Percentiles rank a stretch among this genome's conserved stretches.
phyloP scores from a whole-genome alignment of 2,329 filamentous ascomycete species.

The Fusarium circinatum region DNA sequence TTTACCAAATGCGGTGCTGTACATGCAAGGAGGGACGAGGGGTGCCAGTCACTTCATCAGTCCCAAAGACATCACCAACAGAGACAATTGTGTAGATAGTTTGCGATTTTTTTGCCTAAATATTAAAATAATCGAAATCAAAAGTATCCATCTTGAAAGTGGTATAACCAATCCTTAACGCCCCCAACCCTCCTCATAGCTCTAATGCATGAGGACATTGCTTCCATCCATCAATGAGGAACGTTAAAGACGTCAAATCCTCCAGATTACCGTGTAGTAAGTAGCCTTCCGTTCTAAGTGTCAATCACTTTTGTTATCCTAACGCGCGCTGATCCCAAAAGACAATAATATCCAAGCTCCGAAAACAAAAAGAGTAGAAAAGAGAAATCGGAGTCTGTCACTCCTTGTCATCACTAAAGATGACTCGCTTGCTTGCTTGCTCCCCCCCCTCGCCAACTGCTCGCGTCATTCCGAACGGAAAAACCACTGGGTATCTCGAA shows the following conservation, averaged over 20 bases:
- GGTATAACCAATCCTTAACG: conserved; percentile 32
- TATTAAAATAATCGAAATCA: conserved; percentile 31
- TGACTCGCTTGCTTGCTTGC: conserved; percentile 27
- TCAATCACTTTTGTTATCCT: conserved; percentile 45
- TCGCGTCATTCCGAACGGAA: conserved; percentile 44
- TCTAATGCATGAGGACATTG: conserved; percentile 29
- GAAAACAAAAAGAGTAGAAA: conserved; percentile 16
- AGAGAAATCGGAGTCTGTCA: conserved; percentile 23
- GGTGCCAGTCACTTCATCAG: background rate
- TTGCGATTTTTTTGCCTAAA: conserved; percentile 38
- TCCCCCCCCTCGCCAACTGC: conserved; percentile 40
- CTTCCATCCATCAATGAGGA: conserved; percentile 33
- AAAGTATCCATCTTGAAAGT: conserved; percentile 33
- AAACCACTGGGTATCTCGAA: conserved; percentile 51
- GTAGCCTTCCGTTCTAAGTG: conserved; percentile 44
- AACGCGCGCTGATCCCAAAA: conserved; percentile 33
- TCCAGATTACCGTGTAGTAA: conserved; percentile 46
- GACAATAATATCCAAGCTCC: conserved; percentile 30
- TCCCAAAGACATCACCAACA: background rate
- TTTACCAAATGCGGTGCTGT: background rate
- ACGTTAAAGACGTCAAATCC: conserved; percentile 34
- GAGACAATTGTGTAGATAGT: conserved; percentile 12
- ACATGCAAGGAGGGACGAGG: too few species aligned
- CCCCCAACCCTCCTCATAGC: conserved; percentile 31
- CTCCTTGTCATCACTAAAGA: conserved; percentile 18